Evolutionary conservation across 2,329 filamentous ascomycete species (phyloP).

Genomic region (Coniochaeta ligniaria): DNA sequence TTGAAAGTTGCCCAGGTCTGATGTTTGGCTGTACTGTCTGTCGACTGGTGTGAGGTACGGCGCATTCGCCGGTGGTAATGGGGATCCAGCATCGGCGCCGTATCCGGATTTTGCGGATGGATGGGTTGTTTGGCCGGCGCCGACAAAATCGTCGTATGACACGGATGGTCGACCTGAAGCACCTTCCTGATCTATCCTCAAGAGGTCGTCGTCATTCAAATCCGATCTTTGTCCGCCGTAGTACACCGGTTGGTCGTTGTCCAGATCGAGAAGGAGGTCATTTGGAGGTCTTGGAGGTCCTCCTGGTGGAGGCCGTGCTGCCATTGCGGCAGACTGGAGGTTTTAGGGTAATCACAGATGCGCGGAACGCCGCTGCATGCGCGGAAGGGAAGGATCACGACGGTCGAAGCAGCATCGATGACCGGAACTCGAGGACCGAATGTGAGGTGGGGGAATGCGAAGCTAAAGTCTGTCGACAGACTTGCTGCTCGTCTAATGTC

Average conservation of each 20-base stretch:
- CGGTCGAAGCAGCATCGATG: neutral
- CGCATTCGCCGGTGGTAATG: slow-evolving; percentile 19
- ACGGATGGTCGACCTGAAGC: slow-evolving; percentile 70
- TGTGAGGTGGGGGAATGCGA: neutral
- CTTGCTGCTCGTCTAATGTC: neutral
- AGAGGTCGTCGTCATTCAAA: slow-evolving; percentile 65
- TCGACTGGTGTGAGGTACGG: slow-evolving; percentile 35
- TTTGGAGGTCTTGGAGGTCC: slow-evolving; percentile 40
- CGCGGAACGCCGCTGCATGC: slow-evolving; percentile 21
- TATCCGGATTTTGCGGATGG: slow-evolving; percentile 27
- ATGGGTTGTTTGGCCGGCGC: slow-evolving; percentile 48
- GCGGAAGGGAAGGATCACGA: slow-evolving; percentile 12
- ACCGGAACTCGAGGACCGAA: neutral
- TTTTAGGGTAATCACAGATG: slow-evolving; percentile 13
- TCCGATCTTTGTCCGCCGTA: slow-evolving; percentile 66
- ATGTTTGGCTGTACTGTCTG: slow-evolving; percentile 64
- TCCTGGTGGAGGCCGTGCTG: slow-evolving; percentile 49
- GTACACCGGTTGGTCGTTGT: slow-evolving; percentile 66
- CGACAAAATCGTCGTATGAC: slow-evolving; percentile 93
- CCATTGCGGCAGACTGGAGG: slow-evolving; percentile 45
- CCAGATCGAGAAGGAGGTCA: slow-evolving; percentile 67
- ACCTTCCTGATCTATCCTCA: slow-evolving; percentile 62
- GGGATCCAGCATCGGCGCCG: neutral
- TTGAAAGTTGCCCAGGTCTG: slow-evolving; percentile 80
- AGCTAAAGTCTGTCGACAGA: neutral